Base-by-base conservation (phyloP, 2,329 filamentous ascomycete genomes). In the Macroventuria anomochaeta region DNA sequence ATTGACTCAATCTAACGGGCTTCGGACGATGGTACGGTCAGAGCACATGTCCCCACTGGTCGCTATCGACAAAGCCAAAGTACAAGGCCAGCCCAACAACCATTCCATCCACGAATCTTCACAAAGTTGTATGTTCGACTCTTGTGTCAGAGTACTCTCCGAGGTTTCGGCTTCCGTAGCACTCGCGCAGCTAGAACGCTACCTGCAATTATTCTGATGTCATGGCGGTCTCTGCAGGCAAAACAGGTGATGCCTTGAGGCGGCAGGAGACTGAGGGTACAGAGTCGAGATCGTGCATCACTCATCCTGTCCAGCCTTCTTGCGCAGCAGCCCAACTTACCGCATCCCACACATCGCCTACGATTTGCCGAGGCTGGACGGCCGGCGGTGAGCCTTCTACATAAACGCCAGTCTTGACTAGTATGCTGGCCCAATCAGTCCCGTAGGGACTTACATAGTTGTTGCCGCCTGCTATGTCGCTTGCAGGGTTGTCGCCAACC, bases 391-490 rank as follows among this genome's bases (percentile, higher is more conserved):
- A 75, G 0, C 80, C 82, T 37, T 81, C 78, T 25, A 72, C 71
- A 76, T 88, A 96, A 1, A 96, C 91, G 0, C 92, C 92, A 7
- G 90, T 96, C 62, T 85, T 82, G 23, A 96, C 89, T 53, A 96
- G 77, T 15, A 96, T 83, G 36, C 88, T 89, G 33, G 81, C 78
- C 92, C 93, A 96, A 53, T 86, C 79, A n/a, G 86, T 89, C 7
- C 87, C 88, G 51, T 82, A 76, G 3, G 81, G 77, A 58, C 88
- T 90, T 37, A 78, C 68, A 69, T 89, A 96, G 38, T 83, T 82
- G 70, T 96, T 96, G 17, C 91, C 93, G 5, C 95, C 95, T 5
- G 85, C 80, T 61, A 99, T 96, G 72, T 99, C 95, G 63, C 89
- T 95, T 69, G 91, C 91, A n/a, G 79, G 79, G 53, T 81, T 82